phyloP scores from a whole-genome alignment of 1,284 basidiomycete species.

The Trichosporon asahii region DNA sequence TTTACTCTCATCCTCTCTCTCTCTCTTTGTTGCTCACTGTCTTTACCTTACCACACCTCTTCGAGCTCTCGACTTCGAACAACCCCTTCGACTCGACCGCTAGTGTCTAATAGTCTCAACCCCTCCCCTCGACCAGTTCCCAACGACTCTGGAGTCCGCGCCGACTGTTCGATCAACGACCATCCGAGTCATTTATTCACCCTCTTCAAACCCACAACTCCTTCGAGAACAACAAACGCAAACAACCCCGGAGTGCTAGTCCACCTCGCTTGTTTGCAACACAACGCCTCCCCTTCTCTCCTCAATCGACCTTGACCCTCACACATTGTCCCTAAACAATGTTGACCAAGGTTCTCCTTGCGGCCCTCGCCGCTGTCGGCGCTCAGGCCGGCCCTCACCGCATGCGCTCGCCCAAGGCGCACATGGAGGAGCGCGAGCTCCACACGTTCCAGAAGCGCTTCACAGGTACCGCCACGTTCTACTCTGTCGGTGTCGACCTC shows the following conservation, averaged over 20 bases:
- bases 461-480: constrained; percentile 3
- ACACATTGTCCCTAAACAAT: not conserved
- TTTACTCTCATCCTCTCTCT: not conserved
- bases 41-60: not conserved
- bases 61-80: constrained; percentile 1
- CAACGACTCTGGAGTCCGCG: constrained; percentile 5
- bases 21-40: constrained; percentile 1
- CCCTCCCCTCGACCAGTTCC: not conserved
- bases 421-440: not conserved
- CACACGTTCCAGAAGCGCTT: constrained; percentile 8
- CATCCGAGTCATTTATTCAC: not conserved
- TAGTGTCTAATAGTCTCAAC: not conserved
- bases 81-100: not conserved
- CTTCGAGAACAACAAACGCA: not conserved
- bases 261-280: not conserved
- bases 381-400: not conserved
- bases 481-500: constrained; percentile 8
- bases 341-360: constrained; percentile 4
- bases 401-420: not conserved
- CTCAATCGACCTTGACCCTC: not conserved
- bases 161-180: constrained; percentile 1
- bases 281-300: too few species aligned
- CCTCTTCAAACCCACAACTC: not conserved
- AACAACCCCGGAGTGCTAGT: constrained; percentile 1
- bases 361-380: not conserved